Percentiles rank a stretch among this genome's conserved stretches.
These are phyloP conservation scores for Amylocystis lapponica DNA, from an alignment of 768 basidiomycete genomes.

Conservation along the genomic window DNA sequence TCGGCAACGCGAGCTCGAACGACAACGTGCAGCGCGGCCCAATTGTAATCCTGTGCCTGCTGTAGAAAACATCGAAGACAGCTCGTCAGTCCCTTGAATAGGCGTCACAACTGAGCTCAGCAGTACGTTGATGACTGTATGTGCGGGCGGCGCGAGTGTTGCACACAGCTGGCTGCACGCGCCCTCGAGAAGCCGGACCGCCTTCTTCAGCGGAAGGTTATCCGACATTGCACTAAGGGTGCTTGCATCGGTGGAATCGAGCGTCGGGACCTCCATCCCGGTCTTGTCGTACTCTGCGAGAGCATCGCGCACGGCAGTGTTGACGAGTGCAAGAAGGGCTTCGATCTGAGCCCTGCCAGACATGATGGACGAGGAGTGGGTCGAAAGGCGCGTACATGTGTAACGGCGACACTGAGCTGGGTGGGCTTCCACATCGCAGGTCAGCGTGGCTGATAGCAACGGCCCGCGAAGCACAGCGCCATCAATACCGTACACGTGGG, in stretches of 20 bases:
- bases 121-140: constrained; percentile 15
- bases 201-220: constrained; percentile 10
- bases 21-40: constrained; percentile 29
- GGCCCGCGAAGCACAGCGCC: no score
- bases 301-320: constrained; percentile 17
- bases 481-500: no score
- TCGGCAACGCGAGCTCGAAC: constrained; percentile 34
- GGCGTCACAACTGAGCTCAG: neutral
- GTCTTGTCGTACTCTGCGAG: constrained; percentile 13
- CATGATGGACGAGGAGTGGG: no score
- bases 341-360: constrained; percentile 21
- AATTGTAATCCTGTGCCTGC: constrained; percentile 3
- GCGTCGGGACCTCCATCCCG: constrained; percentile 8
- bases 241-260: constrained; percentile 2
- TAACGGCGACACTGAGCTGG: no score
- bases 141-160: constrained; percentile 12
- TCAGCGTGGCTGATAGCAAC: no score
- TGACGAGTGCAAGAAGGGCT: constrained; percentile 27
- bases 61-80: neutral
- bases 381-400: no score
- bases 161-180: constrained; percentile 18
- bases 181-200: constrained; percentile 15
- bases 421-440: no score
- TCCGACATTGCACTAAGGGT: constrained; percentile 4
- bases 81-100: no score